Evolutionary conservation across 2,329 filamentous ascomycete species (phyloP), one percentile per base, ranked within the genome.

Genomic region (Lecanosticta acicola): DNA sequence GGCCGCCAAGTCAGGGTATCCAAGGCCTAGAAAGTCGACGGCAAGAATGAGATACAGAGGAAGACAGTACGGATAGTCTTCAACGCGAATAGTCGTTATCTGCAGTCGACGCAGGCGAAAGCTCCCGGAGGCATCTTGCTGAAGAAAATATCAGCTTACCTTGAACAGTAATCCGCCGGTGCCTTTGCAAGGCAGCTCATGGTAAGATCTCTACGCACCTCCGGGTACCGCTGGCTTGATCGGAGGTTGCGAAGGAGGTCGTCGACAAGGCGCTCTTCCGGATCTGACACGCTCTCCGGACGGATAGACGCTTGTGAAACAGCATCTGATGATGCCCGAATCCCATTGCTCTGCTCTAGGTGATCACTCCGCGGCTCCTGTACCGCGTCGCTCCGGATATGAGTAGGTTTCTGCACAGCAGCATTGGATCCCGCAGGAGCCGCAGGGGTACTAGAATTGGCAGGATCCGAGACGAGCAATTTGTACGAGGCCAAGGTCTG

Each of bases 1-100:
- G 9, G 84, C 83, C 3, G 89, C 89, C 32, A 98, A 78, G 65
- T 98, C 93, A 0, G 88, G 87, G 66, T 95, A 97, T 32, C 81
- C 87, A 38, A 96, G 75, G 37, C 80, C 72, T 13, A 81, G 77
- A 66, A 96, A 81, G 34, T 85, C 72, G 26, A 78, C 70, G 18
- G 87, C 87, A 24, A 90, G 80, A 53, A 84, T 76, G 35, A 64
- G 46, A 34, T 62, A 59, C 4, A 61, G 32, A 3, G 58, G 51
- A 10, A 57, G 46, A 17, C 46, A 53, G 41, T 57, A 57, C n/a
- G 54, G 49, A 20, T 50, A 47, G 26, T 46, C 41, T 17, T 37
- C 45, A 17, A 49, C 32, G 37, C 46, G 41, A 24, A 26, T 26
- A n/a, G 43, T 41, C 16, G 51, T 45, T 35, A 49, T 41, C 26